Base-by-base conservation (phyloP, 306 rosid species). In the Mimosa bimucronata region DNA sequence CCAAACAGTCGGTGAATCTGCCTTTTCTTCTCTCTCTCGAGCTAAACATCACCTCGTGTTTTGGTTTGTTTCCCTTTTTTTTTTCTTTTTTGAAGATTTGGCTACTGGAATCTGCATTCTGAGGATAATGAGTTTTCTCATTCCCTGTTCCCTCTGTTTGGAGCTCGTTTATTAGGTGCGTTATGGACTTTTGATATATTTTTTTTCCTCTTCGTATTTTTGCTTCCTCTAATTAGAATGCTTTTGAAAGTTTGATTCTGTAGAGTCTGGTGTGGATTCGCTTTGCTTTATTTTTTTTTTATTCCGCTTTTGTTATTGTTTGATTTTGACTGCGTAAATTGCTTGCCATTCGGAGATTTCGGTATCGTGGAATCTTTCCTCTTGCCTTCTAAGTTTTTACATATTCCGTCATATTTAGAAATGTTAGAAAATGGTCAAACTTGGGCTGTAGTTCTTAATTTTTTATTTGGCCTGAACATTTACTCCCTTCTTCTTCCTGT, bases 121-220 rank as follows among this genome's bases (percentile, higher is more conserved):
- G 66, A 81, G 71, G 77, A 83, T 78, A 82, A 80, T 81, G 84
- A 73, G 70, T 66, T 46, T 46, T 86, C 68, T 72, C 71, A 7
- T 73, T 87, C 42, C 62, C 3, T 79, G 66, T 30, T 57, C 71
- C 82, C 53, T 74, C 31, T n/a, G n/a, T n/a, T n/a, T n/a, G n/a
- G n/a, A n/a, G n/a, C 87, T 87, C 86, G 71, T 50, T 42, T 73
- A 1, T 84, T 74, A 72, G 87, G 88, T 83, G 61, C 53, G 14
- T 23, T 68, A 30, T 50, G 14, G 11, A 48, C 12, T 15, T 53
- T 38, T 50, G 7, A 26, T 41, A 0, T 9, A 1, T 5, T 11
- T 31, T 19, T 41, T 19, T n/a, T n/a, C n/a, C 52, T n/a, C n/a
- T n/a, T n/a, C n/a, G n/a, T n/a, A n/a, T n/a, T n/a, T n/a, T n/a